Evolutionary conservation across 1,284 basidiomycete species (phyloP).

Genomic region (Rhodotorula sp.): DNA sequence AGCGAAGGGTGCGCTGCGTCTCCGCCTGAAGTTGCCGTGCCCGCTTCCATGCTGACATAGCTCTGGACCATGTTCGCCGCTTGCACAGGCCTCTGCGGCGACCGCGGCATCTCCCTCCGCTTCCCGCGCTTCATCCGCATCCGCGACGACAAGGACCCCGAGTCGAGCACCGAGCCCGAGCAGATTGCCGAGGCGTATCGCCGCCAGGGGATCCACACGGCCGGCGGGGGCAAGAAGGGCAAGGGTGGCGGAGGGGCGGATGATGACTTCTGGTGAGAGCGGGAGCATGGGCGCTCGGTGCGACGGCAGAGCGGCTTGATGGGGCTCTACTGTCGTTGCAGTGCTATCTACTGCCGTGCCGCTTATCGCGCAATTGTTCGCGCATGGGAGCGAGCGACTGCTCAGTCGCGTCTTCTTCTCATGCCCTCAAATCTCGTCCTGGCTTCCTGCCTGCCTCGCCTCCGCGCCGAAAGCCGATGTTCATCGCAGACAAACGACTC

Average conservation of each 20-base stretch:
- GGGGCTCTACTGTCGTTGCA: too few species aligned
- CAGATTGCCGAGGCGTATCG: conserved; percentile 98
- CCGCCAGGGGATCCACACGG: conserved; percentile 75
- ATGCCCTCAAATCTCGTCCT: too few species aligned
- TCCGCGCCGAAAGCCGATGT: too few species aligned
- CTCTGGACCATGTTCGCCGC: background rate
- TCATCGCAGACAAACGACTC: too few species aligned
- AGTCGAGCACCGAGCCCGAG: conserved; percentile 88
- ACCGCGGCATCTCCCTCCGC: conserved; percentile 86
- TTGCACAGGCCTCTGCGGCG: conserved; percentile 58
- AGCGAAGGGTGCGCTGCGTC: conserved; percentile 75
- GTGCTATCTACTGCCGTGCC: too few species aligned
- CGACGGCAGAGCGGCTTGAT: background rate
- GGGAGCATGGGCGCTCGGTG: background rate
- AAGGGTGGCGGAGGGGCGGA: conserved; percentile 57
- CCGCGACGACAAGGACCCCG: conserved; percentile 87
- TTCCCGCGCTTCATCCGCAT: conserved; percentile 93
- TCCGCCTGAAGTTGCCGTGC: background rate
- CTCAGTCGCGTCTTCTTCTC: too few species aligned
- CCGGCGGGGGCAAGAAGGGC: conserved; percentile 54
- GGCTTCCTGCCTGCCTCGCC: too few species aligned
- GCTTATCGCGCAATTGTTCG: too few species aligned
- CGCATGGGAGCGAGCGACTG: too few species aligned
- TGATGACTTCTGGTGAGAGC: conserved; percentile 79
- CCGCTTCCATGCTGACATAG: background rate